phyloP scores from a whole-genome alignment of 495 filamentous ascomycete genomes.

The Rhypophila decipiens region DNA sequence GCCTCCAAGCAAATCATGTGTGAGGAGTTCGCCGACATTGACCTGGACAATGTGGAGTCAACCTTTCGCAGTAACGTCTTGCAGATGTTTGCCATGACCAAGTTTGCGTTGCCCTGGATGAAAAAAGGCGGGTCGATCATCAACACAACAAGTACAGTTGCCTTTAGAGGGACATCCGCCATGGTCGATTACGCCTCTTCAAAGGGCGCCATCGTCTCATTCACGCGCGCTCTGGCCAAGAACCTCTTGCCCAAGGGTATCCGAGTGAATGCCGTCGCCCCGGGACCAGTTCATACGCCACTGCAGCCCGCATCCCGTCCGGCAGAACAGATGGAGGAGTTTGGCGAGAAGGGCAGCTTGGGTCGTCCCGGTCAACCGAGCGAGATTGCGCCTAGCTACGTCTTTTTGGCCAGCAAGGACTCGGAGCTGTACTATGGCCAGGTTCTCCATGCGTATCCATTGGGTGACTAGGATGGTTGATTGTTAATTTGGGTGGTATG shows the following conservation, averaged over 20 bases:
- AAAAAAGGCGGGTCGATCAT: slow-evolving; percentile 52
- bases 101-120: slow-evolving; percentile 54
- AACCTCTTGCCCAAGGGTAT: slow-evolving; percentile 55
- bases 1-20: slow-evolving; percentile 51
- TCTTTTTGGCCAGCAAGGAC: slow-evolving; percentile 54
- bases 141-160: slow-evolving; percentile 51
- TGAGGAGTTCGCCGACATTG: slow-evolving; percentile 44
- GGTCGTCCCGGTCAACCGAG: slow-evolving; percentile 53
- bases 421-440: slow-evolving; percentile 52
- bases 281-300: slow-evolving; percentile 54
- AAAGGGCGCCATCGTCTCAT: slow-evolving; percentile 56
- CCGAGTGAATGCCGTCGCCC: slow-evolving; percentile 57
- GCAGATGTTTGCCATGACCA: slow-evolving; percentile 57
- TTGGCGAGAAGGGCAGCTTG: slow-evolving; percentile 39
- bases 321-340: slow-evolving; percentile 48
- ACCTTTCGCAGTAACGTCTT: slow-evolving; percentile 55
- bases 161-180: slow-evolving; percentile 45
- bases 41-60: slow-evolving; percentile 42
- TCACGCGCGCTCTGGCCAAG: slow-evolving; percentile 51
- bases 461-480: slow-evolving; percentile 25
- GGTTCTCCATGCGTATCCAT: slow-evolving; percentile 38
- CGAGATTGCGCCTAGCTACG: slow-evolving; percentile 57
- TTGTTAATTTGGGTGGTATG: no score
- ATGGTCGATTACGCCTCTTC: slow-evolving; percentile 57
- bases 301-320: slow-evolving; percentile 49